phyloP scores from a whole-genome alignment of 148 eudicot genomes.

The Cornus florida region DNA sequence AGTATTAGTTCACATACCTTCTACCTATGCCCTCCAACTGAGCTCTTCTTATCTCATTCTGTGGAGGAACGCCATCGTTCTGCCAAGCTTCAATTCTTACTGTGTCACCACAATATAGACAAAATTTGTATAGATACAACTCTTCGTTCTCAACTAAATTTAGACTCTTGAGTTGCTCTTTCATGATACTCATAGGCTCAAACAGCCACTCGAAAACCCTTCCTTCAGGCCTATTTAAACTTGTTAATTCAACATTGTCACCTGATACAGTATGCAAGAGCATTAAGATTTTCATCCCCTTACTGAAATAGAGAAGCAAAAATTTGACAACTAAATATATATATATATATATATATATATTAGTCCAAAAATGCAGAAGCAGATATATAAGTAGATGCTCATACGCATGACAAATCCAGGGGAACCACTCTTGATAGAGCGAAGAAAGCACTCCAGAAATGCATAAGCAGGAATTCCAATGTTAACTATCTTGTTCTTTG shows the following conservation, averaged over 20 bases:
- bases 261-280: constrained; percentile 10
- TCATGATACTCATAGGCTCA: constrained; percentile 31
- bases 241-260: constrained; percentile 27
- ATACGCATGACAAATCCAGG: constrained; percentile 29
- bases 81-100: constrained; percentile 18
- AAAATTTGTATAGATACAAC: constrained; percentile 24
- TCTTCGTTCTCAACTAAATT: constrained; percentile 21
- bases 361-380: no score
- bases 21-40: constrained; percentile 32
- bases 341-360: no score
- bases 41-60: constrained; percentile 28
- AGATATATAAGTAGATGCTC: neutral
- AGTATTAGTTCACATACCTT: constrained; percentile 12
- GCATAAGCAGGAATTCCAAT: constrained; percentile 31
- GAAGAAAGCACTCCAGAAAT: constrained; percentile 27
- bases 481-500: constrained; percentile 27
- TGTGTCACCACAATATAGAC: constrained; percentile 22
- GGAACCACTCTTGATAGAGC: constrained; percentile 26
- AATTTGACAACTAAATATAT: neutral
- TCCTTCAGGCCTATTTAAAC: constrained; percentile 31
- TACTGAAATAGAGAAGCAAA: no score
- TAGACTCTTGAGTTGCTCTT: constrained; percentile 26
- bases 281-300: neutral
- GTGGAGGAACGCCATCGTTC: constrained; percentile 25
- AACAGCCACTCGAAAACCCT: constrained; percentile 32